Percentiles rank a stretch among this genome's conserved stretches.
Evolutionary conservation across 208 protist species (phyloP).

Genomic region (Leishmania guyanensis): DNA sequence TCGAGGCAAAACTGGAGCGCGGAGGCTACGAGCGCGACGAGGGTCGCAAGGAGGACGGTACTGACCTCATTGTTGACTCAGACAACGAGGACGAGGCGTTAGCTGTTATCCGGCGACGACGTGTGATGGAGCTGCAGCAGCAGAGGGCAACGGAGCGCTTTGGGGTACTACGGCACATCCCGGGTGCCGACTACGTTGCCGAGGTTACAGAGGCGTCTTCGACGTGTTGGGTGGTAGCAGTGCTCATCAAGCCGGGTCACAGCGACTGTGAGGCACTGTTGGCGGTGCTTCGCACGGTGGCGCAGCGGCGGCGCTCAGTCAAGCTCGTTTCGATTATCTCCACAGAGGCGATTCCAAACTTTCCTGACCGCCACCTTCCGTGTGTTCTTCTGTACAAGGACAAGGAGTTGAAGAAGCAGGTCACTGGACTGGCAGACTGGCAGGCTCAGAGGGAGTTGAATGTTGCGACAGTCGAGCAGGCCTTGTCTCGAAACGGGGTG

Average conservation of each 20-base stretch:
- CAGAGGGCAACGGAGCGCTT: conserved; percentile 56
- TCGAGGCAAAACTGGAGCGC: conserved; percentile 68
- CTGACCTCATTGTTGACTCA: conserved; percentile 29
- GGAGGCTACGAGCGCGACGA: conserved; percentile 46
- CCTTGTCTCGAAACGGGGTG: conserved; percentile 51
- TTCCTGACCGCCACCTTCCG: conserved; percentile 76
- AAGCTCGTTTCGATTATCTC: conserved; percentile 89
- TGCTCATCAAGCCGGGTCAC: conserved; percentile 72
- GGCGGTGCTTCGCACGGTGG: conserved; percentile 63
- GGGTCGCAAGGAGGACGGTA: conserved; percentile 7
- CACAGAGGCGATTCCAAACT: conserved; percentile 78
- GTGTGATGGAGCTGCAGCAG: conserved; percentile 65
- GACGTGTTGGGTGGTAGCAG: conserved; percentile 65
- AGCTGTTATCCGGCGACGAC: conserved; percentile 50
- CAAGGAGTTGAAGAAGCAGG: conserved; percentile 62
- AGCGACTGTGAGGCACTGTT: conserved; percentile 81
- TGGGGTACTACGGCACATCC: conserved; percentile 70
- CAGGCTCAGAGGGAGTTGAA: conserved; percentile 38
- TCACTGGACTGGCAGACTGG: conserved; percentile 75
- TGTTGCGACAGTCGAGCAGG: conserved; percentile 49
- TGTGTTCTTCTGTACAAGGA: conserved; percentile 86
- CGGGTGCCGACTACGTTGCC: conserved; percentile 68
- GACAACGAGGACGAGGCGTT: conserved; percentile 85
- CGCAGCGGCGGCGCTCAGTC: conserved; percentile 64
- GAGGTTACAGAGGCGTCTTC: conserved; percentile 86